These are phyloP conservation scores for Xerocomellus chrysenteron DNA, from an alignment of 768 basidiomycete genomes.

Conservation along the genomic window DNA sequence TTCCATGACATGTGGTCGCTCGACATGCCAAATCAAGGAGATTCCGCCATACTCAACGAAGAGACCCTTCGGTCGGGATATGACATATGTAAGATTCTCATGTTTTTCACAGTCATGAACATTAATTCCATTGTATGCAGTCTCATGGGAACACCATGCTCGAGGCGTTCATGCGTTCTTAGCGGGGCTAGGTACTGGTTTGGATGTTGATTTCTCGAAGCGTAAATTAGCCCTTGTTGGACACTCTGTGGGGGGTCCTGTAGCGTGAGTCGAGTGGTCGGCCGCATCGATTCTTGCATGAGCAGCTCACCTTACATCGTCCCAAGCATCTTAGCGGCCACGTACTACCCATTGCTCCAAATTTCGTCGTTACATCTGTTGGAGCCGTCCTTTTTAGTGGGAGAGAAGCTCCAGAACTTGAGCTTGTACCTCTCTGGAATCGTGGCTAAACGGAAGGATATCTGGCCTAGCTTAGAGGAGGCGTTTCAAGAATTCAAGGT, in stretches of 20 bases:
- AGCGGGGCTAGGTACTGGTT: background rate
- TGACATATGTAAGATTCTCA: background rate
- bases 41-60: slow-evolving; percentile 11
- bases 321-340: background rate
- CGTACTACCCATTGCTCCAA: background rate
- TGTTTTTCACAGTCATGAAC: background rate
- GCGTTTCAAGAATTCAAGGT: background rate
- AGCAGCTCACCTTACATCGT: background rate
- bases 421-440: background rate
- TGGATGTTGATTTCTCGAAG: slow-evolving; percentile 9
- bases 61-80: background rate
- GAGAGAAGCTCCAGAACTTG: background rate
- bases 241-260: background rate
- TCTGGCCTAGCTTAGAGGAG: background rate
- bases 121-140: background rate
- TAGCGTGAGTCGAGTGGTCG: background rate
- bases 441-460: background rate
- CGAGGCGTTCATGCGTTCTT: slow-evolving; percentile 5
- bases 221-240: background rate
- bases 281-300: too few species aligned
- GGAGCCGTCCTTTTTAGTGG: background rate
- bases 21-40: slow-evolving; percentile 8
- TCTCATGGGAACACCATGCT: slow-evolving; percentile 1
- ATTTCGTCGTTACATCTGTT: slow-evolving; percentile 9
- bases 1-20: slow-evolving; percentile 11